These are phyloP conservation scores for Hymenoscyphus albidus DNA, from an alignment of 2,329 filamentous ascomycete species.

Conservation along the genomic window DNA sequence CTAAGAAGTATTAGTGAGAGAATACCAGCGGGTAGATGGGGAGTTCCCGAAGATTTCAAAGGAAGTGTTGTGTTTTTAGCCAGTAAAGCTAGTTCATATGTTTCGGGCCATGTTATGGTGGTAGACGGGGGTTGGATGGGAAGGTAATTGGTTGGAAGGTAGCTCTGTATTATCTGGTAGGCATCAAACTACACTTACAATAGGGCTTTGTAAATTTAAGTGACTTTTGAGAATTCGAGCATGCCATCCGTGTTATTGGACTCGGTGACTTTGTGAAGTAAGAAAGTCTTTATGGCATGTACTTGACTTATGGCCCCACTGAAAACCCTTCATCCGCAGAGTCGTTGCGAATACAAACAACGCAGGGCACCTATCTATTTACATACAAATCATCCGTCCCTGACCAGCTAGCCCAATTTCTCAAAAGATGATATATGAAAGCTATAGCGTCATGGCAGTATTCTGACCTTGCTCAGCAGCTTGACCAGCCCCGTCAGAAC, in stretches of 20 bases:
- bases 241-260: neutral
- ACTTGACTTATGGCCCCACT: neutral
- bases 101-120: conserved; percentile 75
- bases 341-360: neutral
- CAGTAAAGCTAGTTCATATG: conserved; percentile 72
- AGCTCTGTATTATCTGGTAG: neutral
- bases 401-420: neutral
- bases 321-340: neutral
- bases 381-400: neutral
- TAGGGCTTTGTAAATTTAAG: neutral
- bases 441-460: neutral
- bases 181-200: neutral
- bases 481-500: neutral
- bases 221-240: neutral
- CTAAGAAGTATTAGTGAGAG: conserved; percentile 70
- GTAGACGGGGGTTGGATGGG: conserved; percentile 96
- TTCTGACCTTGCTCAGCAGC: neutral
- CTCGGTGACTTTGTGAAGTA: neutral
- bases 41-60: conserved; percentile 81
- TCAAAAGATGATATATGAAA: neutral
- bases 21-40: conserved; percentile 84
- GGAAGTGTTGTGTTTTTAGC: conserved; percentile 75
- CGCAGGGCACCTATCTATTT: neutral
- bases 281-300: neutral
- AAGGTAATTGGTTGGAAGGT: neutral